Evolutionary conservation across 2,329 filamentous ascomycete genomes (phyloP).

Genomic region (Rugonectria rugulosa): DNA sequence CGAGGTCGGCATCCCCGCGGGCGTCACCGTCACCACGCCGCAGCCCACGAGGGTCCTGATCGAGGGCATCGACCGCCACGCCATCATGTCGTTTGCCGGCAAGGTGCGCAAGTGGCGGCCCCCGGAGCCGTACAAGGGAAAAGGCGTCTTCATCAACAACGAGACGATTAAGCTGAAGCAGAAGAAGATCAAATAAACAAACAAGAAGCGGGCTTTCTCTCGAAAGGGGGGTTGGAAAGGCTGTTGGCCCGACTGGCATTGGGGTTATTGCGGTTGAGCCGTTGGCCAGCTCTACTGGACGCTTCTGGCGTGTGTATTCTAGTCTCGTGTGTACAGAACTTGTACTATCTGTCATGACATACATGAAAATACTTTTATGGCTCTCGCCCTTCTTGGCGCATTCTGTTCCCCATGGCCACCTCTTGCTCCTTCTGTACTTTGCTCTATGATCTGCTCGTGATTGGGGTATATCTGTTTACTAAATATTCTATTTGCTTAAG

Average conservation of each 20-base stretch:
- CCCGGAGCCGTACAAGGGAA: conserved; percentile 98
- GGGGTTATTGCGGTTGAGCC: not conserved
- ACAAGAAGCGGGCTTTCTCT: conserved; percentile 12
- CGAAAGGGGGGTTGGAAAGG: conserved; percentile 9
- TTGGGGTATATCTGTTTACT: not conserved
- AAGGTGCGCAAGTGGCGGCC: conserved; percentile 86
- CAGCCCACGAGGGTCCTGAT: conserved; percentile 91
- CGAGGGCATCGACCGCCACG: conserved; percentile 86
- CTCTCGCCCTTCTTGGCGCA: conserved; percentile 12
- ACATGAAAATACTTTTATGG: conserved; percentile 36
- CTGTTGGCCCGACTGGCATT: conserved; percentile 16
- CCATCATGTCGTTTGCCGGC: conserved; percentile 90
- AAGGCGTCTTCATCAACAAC: conserved; percentile 97
- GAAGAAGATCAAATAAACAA: conserved; percentile 89
- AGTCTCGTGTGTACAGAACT: conserved; percentile 40
- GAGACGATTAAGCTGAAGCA: conserved; percentile 98
- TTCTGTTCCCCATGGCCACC: not conserved
- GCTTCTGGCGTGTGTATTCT: conserved; percentile 41
- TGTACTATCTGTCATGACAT: conserved; percentile 43
- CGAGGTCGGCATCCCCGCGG: conserved; percentile 82
- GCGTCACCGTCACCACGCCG: conserved; percentile 86
- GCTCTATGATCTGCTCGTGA: not conserved
- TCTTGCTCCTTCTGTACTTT: conserved; percentile 9
- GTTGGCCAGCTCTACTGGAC: conserved; percentile 18
- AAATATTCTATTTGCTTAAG: conserved; percentile 11